Evolutionary conservation across 192 early-diverging fungal species (phyloP), one percentile per base, ranked within the genome.

Genomic region (Geranomyces variabilis): DNA sequence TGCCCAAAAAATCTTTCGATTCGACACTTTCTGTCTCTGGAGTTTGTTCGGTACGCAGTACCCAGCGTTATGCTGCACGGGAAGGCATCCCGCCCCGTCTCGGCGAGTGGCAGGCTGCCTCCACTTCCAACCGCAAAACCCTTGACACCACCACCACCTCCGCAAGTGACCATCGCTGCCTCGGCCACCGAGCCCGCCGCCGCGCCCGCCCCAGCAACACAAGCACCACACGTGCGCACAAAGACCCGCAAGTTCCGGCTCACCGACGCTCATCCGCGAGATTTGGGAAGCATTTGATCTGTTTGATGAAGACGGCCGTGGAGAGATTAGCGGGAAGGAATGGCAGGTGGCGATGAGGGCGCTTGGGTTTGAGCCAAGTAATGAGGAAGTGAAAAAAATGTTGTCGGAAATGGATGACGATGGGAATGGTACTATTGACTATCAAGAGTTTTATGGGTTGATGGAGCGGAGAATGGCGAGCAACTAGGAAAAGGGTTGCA

Each of bases 251-350:
- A 60, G 28, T 75, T 75, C 51, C 53, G 59, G 9, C 28, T 75
- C 29, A 69, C 51, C 45, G 66, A 67, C 17, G 66, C 45, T 12
- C 73, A 53, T 49, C n/a, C 56, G 66, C 1, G 88, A 90, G 61
- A 85, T 88, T 26, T 71, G 87, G 15, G 87, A 90, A 78, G 89
- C 89, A 8, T 90, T 90, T 68, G 87, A 90, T 44, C 68, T 90
- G 69, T 90, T 90, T 65, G 89, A 90, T 67, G 84, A 82, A n/a
- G 86, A 88, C 48, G 89, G 85, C 22, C 69, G 68, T 14, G 84
- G 83, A 24, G 66, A 68, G 17, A 79, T 79, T 21, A 63, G 67
- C 24, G 71, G 45, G 56, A 77, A 79, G 60, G 78, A 77, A 48
- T 79, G 69, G 73, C 66, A 70, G 44, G 84, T 90, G 19, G 89